phyloP scores from a whole-genome alignment of 306 rosid genomes.

The Lathyrus tuberosus region DNA sequence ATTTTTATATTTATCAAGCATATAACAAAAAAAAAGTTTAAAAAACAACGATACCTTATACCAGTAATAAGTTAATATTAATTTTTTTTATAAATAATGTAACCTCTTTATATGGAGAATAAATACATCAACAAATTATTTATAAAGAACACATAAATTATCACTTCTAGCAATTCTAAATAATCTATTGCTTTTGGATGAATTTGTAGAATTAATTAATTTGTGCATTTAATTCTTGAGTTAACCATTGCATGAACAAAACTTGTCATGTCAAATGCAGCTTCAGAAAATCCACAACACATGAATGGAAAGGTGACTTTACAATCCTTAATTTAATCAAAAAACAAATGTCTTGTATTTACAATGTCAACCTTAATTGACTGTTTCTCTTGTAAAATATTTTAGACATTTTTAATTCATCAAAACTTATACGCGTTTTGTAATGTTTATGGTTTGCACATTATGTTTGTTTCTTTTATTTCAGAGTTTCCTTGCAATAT shows the following conservation, averaged over 20 bases:
- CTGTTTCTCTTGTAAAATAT: not conserved
- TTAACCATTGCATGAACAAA: conserved; percentile 9
- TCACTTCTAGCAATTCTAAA: not conserved
- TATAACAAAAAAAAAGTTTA: conserved; percentile 6
- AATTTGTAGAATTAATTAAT: not conserved
- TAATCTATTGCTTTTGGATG: not conserved
- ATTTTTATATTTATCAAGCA: conserved; percentile 11
- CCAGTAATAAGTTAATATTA: conserved; percentile 21
- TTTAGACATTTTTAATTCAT: conserved; percentile 2
- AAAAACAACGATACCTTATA: conserved; percentile 25
- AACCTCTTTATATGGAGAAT: not conserved
- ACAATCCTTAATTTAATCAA: not conserved
- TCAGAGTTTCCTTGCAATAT: conserved; percentile 34
- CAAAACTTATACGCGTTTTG: conserved; percentile 29
- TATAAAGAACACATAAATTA: not conserved
- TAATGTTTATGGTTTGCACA: conserved; percentile 40
- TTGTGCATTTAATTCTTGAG: not conserved
- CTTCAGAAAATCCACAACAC: not conserved
- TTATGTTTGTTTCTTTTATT: conserved; percentile 26
- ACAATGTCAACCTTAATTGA: no score
- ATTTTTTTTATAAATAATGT: not conserved
- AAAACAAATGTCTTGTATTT: conserved; percentile 21
- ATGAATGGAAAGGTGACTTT: conserved; percentile 15
- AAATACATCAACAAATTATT: not conserved
- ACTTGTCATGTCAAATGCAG: not conserved